Base-by-base conservation (phyloP, 2,329 filamentous ascomycete genomes). In the Colletotrichum cuscutae region DNA sequence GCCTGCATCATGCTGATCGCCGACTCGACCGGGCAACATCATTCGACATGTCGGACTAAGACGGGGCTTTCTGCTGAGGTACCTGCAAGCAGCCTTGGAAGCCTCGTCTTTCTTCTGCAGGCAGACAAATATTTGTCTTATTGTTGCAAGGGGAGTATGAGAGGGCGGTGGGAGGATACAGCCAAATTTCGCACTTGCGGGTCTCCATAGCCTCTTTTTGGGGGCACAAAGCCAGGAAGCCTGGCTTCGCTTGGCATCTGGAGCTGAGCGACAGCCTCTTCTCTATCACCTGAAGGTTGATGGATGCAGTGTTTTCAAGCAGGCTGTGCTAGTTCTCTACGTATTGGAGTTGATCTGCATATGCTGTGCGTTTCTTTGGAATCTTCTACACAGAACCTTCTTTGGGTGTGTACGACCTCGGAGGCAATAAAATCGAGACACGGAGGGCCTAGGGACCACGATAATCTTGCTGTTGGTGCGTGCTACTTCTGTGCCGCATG, bases 161-260 rank as follows among this genome's bases (percentile, higher is more conserved):
- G 37, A 49, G 42, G 7, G 42, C 37, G 42, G 0, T 49, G 28
- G 30, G 52, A 72, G 65, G 60, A 65, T 70, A 54, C 30, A n/a
- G 53, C 60, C 60, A 9, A 72, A 65, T 57, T 42, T 70, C 13
- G 60, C 54, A 30, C 9, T 59, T 57, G n/a, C 30, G 46, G 52
- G 52, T 19, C 24, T 57, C 61, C 61, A 70, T 61, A 62, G 71
- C 71, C 71, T 70, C 66, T 58, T 35, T 35, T 35, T 19, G 24
- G 46, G 65, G 37, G 46, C 26, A 26, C 5, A 30, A 28, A 19
- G 35, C 46, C 32, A 12, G 15, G 53, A 28, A 35, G 49, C n/a
- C 49, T 4, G 32, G 24, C 32, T 49, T 53, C 37, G 5, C 35
- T 37, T 56, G 49, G 35, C 28, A 49, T 11, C 19, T n/a, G 52